Conservation (phyloP, 768 basidiomycete genomes). For the Pisolithus sp. region DNA sequence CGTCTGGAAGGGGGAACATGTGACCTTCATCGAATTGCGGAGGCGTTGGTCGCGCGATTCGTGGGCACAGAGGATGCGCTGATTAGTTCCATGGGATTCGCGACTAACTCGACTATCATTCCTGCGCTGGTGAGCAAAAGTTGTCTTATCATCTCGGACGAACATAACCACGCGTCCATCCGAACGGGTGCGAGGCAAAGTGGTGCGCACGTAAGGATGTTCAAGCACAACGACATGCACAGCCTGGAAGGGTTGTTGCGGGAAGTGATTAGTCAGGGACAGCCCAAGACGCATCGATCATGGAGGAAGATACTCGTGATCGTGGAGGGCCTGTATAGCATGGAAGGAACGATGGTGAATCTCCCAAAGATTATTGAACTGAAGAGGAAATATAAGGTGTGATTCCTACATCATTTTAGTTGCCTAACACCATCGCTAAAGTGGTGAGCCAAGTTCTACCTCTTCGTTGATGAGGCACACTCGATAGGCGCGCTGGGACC, state of each 20-base stretch:
- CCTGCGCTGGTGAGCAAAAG: constrained; percentile 89
- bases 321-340: constrained; percentile 94
- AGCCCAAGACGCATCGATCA: constrained; percentile 95
- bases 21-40: constrained; percentile 75
- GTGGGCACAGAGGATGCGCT: constrained; percentile 86
- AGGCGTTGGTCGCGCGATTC: constrained; percentile 86
- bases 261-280: constrained; percentile 94
- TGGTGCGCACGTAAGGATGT: constrained; percentile 84
- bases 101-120: constrained; percentile 89
- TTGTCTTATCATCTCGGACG: constrained; percentile 93
- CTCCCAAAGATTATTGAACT: constrained; percentile 77
- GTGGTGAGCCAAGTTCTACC: constrained; percentile 63
- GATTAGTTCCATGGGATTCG: constrained; percentile 92
- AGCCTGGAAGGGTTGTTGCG: constrained; percentile 73
- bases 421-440: not conserved
- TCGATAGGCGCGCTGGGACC: constrained; percentile 95
- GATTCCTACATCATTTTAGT: constrained; percentile 8
- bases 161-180: constrained; percentile 93
- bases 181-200: constrained; percentile 89
- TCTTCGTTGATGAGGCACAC: constrained; percentile 96
- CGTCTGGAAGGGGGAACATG: constrained; percentile 81
- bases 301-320: constrained; percentile 98
- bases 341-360: constrained; percentile 95
- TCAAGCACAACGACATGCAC: constrained; percentile 95
- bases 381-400: constrained; percentile 92